phyloP scores from a whole-genome alignment of 1,284 basidiomycete genomes.

The Rhizopogon parksii region DNA sequence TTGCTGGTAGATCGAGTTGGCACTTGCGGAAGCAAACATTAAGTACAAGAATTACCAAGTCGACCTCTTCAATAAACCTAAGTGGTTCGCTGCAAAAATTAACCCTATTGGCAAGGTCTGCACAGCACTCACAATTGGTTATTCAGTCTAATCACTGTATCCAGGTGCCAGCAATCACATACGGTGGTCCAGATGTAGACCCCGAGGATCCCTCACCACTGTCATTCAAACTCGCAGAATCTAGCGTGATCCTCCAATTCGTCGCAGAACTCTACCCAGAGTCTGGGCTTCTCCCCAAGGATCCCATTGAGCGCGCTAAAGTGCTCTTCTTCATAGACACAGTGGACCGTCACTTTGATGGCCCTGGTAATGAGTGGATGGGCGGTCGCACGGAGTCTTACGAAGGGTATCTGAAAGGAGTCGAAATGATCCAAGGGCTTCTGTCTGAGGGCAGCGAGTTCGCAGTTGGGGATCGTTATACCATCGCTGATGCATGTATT shows the following conservation, averaged over 20 bases:
- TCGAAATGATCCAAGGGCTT: conserved; percentile 28
- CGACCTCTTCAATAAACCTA: conserved; percentile 53
- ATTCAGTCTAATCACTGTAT: neutral
- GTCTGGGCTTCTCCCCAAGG: conserved; percentile 41
- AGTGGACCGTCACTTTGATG: conserved; percentile 22
- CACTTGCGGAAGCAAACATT: conserved; percentile 48
- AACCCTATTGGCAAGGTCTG: conserved; percentile 56
- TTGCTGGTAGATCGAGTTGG: conserved; percentile 41
- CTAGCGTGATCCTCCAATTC: conserved; percentile 57
- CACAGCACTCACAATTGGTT: neutral
- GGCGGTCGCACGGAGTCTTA: conserved; percentile 21
- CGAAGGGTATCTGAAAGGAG: conserved; percentile 10
- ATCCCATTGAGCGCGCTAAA: conserved; percentile 49
- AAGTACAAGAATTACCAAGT: conserved; percentile 43
- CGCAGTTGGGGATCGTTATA: conserved; percentile 32
- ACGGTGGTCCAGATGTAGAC: conserved; percentile 48
- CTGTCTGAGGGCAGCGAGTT: conserved; percentile 23
- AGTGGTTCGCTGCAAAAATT: conserved; percentile 50
- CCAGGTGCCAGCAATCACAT: conserved; percentile 50
- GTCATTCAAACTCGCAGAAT: conserved; percentile 55
- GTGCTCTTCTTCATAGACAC: conserved; percentile 56
- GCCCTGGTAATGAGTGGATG: conserved; percentile 23
- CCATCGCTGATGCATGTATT: conserved; percentile 50
- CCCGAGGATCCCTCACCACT: conserved; percentile 50
- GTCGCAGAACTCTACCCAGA: conserved; percentile 48